Evolutionary conservation across 2,329 filamentous ascomycete species (phyloP), one percentile per base, ranked within the genome.

Genomic region (Cladosporium sp.): DNA sequence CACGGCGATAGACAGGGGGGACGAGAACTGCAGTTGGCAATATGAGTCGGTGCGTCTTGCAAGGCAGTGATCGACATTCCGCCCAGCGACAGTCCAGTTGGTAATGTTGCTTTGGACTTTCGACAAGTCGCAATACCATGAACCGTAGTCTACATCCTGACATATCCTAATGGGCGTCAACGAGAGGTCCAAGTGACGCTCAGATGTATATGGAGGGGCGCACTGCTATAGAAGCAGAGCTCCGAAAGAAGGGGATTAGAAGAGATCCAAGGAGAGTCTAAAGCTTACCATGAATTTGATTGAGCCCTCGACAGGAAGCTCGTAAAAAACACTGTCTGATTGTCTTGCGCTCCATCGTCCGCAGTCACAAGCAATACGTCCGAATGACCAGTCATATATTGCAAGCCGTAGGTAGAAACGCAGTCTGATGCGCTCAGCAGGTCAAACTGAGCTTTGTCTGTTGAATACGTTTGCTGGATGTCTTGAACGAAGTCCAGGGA

Each of bases 51-150:
- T 39, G 24, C 43, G 30, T 24, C 45, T 40, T 32, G 47, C 45
- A 7, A 58, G 45, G 18, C 56, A 58, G 24, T 56, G 56, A 30
- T 58, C 56, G 18, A 58, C 54, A 34, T 43, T 52, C 15, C 45
- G 43, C 0, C 49, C 51, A 17, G 48, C 38, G 11, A 57, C 13
- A 11, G 17, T 54, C 54, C 54, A 58, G 24, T 47, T 37, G 5
- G 40, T 37, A 12, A 47, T 39, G 29, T 56, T 22, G 24, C 37
- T 42, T 39, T 49, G 40, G 9, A 51, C 1, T 4, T 38, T 32
- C 4, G 36, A 17, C n/a, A 49, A 30, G 30, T 41, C 22, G 34
- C 53, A 53, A 22, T 34, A 30, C 22, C 29, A 15, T 20, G n/a
- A 20, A 2, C 34, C 34, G 34, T 37, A 37, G 34, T 37, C 34